A percentile compares a stretch with the other conserved stretches of the same genome.
phyloP scores from a whole-genome alignment of 345 rosid species.

The Salix purpurea region DNA sequence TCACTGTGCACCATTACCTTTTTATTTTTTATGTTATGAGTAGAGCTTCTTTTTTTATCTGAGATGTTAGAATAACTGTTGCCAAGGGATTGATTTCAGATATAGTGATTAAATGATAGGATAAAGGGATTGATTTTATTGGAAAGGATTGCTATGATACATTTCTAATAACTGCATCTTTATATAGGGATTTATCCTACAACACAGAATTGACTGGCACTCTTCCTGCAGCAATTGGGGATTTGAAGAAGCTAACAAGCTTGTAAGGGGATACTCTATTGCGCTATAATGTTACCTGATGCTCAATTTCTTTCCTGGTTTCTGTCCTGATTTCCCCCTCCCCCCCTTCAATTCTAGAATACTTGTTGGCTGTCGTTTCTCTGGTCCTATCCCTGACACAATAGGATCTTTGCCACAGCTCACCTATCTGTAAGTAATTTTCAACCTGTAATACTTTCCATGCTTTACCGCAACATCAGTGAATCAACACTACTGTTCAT shows the following conservation, averaged over 20 bases:
- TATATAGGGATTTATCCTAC: constrained; percentile 74
- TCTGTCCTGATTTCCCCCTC: neutral
- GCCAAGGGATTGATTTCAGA: neutral
- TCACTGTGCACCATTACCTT: neutral
- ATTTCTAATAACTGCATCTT: constrained; percentile 16
- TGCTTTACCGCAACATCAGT: neutral
- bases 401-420: constrained; percentile 58
- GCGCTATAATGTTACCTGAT: neutral
- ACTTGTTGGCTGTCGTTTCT: constrained; percentile 69
- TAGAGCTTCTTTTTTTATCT: neutral
- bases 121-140: neutral
- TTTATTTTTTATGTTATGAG: neutral
- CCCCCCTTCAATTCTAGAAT: constrained; percentile 37
- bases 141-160: neutral
- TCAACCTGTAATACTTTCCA: neutral
- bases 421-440: constrained; percentile 49
- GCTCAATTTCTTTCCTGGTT: neutral
- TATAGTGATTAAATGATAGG: neutral
- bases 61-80: neutral
- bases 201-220: constrained; percentile 58
- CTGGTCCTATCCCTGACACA: constrained; percentile 61
- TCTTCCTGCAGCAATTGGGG: constrained; percentile 58
- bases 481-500: neutral
- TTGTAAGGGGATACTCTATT: constrained; percentile 47
- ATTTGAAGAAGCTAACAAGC: constrained; percentile 46